Evolutionary conservation across 768 basidiomycete genomes (phyloP).

Genomic region (Rossbeevera mucosa): DNA sequence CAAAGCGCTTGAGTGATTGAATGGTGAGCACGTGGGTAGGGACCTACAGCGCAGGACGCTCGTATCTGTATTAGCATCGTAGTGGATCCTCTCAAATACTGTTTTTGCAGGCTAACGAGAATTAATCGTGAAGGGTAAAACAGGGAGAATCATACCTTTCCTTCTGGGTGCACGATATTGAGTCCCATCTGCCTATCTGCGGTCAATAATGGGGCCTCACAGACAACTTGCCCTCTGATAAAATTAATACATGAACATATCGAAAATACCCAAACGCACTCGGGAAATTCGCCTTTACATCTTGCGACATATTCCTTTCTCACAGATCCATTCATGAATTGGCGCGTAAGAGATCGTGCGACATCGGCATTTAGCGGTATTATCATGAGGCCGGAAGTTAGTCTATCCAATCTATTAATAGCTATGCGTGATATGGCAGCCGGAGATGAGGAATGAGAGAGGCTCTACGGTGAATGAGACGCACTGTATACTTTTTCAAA

Average conservation of each 20-base stretch:
- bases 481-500: conserved; percentile 78
- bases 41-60: conserved; percentile 79
- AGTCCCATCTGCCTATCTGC: conserved; percentile 96
- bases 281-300: conserved; percentile 80
- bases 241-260: not conserved
- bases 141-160: conserved; percentile 56
- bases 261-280: conserved; percentile 46
- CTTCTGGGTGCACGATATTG: conserved; percentile 92
- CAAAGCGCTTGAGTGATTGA: conserved; percentile 1
- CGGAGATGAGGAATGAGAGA: not conserved
- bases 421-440: conserved; percentile 45
- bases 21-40: not conserved
- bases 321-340: conserved; percentile 79
- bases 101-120: conserved; percentile 73
- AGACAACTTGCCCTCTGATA: conserved; percentile 68
- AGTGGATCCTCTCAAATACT: conserved; percentile 75
- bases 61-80: conserved; percentile 74
- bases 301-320: conserved; percentile 92
- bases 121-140: not conserved
- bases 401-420: conserved; percentile 87
- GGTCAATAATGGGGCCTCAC: conserved; percentile 83
- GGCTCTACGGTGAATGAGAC: conserved; percentile 29
- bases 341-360: conserved; percentile 66
- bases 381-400: conserved; percentile 96
- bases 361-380: conserved; percentile 69